Evolutionary conservation across 768 basidiomycete genomes (phyloP).

Genomic region (Russula ochroleuca): DNA sequence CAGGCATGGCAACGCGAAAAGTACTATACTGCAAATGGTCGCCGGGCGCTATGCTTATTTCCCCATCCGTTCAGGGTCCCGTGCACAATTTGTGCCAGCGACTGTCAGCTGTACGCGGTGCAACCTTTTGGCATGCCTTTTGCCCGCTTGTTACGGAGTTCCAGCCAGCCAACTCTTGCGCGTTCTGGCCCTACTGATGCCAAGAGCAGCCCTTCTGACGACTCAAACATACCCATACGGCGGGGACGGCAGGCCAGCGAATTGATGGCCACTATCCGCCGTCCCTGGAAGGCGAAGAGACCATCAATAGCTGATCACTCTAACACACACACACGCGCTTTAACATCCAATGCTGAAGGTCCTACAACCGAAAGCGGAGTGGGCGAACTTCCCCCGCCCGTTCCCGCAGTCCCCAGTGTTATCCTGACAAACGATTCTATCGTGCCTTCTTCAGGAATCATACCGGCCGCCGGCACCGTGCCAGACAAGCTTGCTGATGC

Average conservation of each 20-base stretch:
- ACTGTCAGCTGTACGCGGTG: too few relatives aligned
- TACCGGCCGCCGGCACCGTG: background rate
- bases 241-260: background rate
- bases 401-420: background rate
- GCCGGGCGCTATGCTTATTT: too few relatives aligned
- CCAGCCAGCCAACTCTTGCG: slow-evolving; percentile 5
- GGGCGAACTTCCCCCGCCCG: background rate
- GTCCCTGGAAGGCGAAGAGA: slow-evolving; percentile 7
- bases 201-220: background rate
- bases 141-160: background rate
- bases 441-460: background rate
- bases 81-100: too few relatives aligned
- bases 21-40: too few relatives aligned
- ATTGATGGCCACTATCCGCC: background rate
- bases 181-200: background rate
- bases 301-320: background rate
- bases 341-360: background rate
- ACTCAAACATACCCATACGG: background rate
- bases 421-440: background rate
- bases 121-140: too few relatives aligned
- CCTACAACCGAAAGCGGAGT: background rate
- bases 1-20: too few relatives aligned
- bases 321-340: background rate
- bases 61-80: too few relatives aligned
- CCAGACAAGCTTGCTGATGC: background rate